Base-by-base conservation (phyloP, 495 filamentous ascomycete genomes). In the Daldinia bambusicola region DNA sequence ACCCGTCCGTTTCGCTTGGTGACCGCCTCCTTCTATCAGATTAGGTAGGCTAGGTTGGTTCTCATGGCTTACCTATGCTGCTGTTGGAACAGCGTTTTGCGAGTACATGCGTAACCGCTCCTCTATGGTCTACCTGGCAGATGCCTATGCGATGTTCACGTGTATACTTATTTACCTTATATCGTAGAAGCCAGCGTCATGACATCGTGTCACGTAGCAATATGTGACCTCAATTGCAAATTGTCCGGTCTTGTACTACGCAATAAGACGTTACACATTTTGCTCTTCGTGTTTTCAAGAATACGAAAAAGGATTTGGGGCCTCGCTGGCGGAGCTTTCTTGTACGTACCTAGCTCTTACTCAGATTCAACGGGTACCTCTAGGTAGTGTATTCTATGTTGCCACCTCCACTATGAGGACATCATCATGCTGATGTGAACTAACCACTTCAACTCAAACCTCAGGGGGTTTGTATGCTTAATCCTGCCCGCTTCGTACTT, bases 151-250 rank as follows among this genome's bases (percentile, higher is more conserved):
- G 16, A 18, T 20, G 13, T 16, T 18, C 40, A 8, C 9, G 9
- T 36, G 34, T 36, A 36, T 36, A 10, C 26, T 3, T 36, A 36
- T 6, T 1, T 36, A 36, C 9, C 6, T 36, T 36, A 36, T 6
- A 10, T 6, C 2, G 40, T 8, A 22, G 41, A 45, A 1, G 41
- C 7, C 7, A 45, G 20, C 43, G 20, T 48, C 18, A 12, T 48
- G 43, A 5, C 43, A 48, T 48, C 43, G 43, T 48, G 43, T 48
- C 43, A 48, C 43, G 43, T 48, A 48, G 2, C 5, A 48, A 48
- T 48, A 48, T 48, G 43, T 13, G 4, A 10, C 43, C 43, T 16
- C 16, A 48, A 16, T 48, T 48, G 18, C 0, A 48, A 22, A 48
- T 48, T 48, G 22, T 48, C 43, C 18, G 43, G 43, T 8, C 43